A percentile compares a stretch with the other conserved stretches of the same genome.
These are phyloP conservation scores for Smittium culicis DNA, from an alignment of 371 early-diverging fungal species.

Conservation along the genomic window DNA sequence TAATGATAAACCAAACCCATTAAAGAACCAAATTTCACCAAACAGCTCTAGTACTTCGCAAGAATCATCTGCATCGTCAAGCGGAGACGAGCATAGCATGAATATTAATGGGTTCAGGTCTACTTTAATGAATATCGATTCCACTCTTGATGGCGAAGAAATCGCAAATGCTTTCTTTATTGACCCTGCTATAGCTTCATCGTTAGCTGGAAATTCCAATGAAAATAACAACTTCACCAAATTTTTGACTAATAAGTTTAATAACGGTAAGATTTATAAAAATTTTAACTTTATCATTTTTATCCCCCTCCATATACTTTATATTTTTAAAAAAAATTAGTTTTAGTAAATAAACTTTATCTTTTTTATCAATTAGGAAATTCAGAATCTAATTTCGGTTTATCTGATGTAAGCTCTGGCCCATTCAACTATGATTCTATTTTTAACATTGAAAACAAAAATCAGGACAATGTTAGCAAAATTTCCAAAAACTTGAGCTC, in stretches of 20 bases:
- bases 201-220: slow-evolving; percentile 3
- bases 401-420: background rate
- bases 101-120: background rate
- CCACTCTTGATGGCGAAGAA: background rate
- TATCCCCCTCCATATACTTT: background rate
- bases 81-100: background rate
- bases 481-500: background rate
- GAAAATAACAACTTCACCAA: slow-evolving; percentile 29
- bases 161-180: slow-evolving; percentile 7
- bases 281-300: background rate
- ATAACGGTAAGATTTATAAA: background rate
- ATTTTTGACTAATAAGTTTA: slow-evolving; percentile 28
- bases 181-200: slow-evolving; percentile 11
- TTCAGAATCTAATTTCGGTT: background rate
- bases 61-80: background rate
- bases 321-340: background rate
- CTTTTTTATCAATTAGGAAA: background rate
- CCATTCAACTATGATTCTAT: background rate
- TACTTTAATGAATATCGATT: background rate
- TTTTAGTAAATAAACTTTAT: no score
- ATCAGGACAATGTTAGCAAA: background rate
- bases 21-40: no score
- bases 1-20: no score
- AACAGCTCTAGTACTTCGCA: no score
- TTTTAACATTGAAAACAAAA: background rate